Evolutionary conservation across 179 eudicot species (phyloP).

Genomic region (Monotropa hypopitys): DNA sequence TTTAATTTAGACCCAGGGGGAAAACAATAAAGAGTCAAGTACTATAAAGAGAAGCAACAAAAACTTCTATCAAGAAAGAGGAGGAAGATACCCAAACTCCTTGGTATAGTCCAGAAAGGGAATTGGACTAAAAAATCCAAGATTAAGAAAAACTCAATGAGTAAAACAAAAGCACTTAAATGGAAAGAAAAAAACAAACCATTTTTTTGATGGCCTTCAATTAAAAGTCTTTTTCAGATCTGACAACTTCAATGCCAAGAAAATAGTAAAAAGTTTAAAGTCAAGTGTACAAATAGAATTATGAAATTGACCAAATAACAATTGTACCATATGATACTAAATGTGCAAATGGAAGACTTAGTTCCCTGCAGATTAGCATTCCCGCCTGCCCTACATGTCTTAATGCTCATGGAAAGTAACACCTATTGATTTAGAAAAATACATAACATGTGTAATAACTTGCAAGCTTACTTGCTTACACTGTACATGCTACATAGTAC

Average conservation of each 20-base stretch:
- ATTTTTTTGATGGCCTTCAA: background rate
- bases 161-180: background rate
- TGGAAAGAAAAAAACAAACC: background rate
- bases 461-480: background rate
- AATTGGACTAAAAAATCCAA: constrained; percentile 23
- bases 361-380: background rate
- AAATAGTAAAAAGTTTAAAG: background rate
- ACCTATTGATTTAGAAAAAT: no score
- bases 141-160: background rate
- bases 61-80: background rate
- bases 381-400: background rate
- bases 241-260: background rate
- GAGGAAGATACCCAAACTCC: constrained; percentile 21
- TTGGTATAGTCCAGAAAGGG: constrained; percentile 26
- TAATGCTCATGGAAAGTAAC: background rate
- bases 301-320: background rate
- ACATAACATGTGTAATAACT: no score
- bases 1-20: constrained; percentile 15
- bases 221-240: background rate
- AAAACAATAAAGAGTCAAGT: background rate
- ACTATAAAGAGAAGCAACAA: background rate
- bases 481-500: background rate
- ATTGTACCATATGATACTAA: background rate
- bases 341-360: background rate
- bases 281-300: no score